Evolutionary conservation across 2,329 filamentous ascomycete species (phyloP), one percentile per base, ranked within the genome.

Genomic region (Colletotrichum simmondsii): DNA sequence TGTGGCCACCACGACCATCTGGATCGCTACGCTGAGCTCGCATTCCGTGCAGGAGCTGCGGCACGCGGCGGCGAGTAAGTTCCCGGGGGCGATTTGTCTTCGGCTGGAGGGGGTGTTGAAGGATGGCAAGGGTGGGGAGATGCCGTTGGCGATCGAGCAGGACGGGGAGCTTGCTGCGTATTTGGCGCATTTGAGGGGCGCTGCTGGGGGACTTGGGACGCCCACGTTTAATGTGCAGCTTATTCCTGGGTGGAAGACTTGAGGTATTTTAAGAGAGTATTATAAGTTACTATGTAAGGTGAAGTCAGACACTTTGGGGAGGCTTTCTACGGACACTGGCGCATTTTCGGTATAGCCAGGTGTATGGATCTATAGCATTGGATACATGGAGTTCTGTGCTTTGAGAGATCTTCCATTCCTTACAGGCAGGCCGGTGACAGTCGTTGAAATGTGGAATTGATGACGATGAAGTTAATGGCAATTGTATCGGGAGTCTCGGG

Each of bases 81-180:
- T 91, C 72, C 89, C 91, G 0, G 90, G 89, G 7, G 87, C 88
- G 0, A 78, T 87, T 16, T 89, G 92, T 63, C 82, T 87, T 42
- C 87, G 87, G 32, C 86, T 95, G 19, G 90, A 94, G 77, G 93
- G 93, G 2, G 82, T 94, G 30, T 85, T 94, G 63, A 90, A 88
- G 77, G 87, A 90, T 77, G 86, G 83, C 16, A 86, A 86, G 75
- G 91, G 89, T 5, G 86, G 86, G 62, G 92, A 94, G 78, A 85
- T 93, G 57, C 85, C 85, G 19, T 88, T 94, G 77, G 83, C 87
- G 68, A 92, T 96, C 76, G 91, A 92, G 67, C 87, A 91, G 53
- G 92, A 95, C 76, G 89, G 91, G 74, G 93, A 96, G 82, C 80
- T 97, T 74, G 88, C 88, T 72, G 92, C 92, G 0, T 96, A 95